Evolutionary conservation across 495 filamentous ascomycete species (phyloP), one percentile per base, ranked within the genome.

Genomic region (Rostrohypoxylon terebratum): DNA sequence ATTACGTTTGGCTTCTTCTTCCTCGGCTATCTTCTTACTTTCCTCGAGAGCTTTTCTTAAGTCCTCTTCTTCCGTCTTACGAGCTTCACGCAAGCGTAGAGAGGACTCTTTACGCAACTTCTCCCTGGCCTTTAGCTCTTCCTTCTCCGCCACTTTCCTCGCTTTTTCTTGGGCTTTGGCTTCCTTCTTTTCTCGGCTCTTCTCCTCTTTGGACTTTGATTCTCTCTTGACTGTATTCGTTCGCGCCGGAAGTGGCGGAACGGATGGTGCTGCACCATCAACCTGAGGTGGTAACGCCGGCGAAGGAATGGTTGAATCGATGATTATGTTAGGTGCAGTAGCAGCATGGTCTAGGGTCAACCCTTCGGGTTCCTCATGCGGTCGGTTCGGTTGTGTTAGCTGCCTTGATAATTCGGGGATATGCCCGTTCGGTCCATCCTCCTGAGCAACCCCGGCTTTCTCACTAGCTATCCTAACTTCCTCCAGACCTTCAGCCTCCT

Each of bases 401-500:
- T 80, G 80, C 63, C 74, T 85, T 68, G 77, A 69, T 64, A 84
- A 62, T 18, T 76, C 57, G 18, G 78, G 57, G 45, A 54, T 51
- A 10, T 78, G 59, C 10, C 81, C 83, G 63, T 87, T 86, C 31
- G 74, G 62, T 16, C 84, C 77, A 58, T 79, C 69, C 51, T 77
- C 80, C 60, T 87, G 83, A 16, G 83, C 79, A 3, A 87, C 79
- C 10, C 84, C 82, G 0, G 89, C 90, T 61, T 87, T 85, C 72
- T 85, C 80, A 31, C 80, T 85, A 63, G 85, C 86, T 38, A 86
- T 75, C 59, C 87, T 85, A 47, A 90, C 87, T 61, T 91, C 83
- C 25, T 92, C 88, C 51, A 89, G 79, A 23, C 91, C 90, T 77
- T 97, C 94, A 23, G 90, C 90, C 69, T 97, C 93, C 79, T 97